phyloP scores from a whole-genome alignment of 2,329 filamentous ascomycete species.

The Aspergillaceae sp. region DNA sequence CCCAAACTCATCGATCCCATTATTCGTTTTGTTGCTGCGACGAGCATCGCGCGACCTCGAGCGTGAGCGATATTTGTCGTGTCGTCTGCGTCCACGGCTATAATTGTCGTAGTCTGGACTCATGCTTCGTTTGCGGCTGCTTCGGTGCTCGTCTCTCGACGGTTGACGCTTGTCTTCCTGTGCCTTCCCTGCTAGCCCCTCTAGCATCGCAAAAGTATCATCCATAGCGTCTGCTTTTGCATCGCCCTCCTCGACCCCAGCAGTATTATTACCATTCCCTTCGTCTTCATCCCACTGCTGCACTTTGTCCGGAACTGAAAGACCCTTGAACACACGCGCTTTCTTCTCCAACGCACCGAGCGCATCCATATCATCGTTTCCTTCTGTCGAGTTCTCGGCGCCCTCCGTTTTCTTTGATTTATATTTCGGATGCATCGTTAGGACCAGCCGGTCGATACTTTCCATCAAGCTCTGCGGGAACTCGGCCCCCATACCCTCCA shows the following conservation, averaged over 20 bases:
- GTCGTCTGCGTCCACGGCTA: conserved; percentile 39
- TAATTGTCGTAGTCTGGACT: conserved; percentile 45
- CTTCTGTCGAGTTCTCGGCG: conserved; percentile 29
- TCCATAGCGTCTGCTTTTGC: conserved; percentile 63
- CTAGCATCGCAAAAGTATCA: conserved; percentile 86
- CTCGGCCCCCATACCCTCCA: conserved; percentile 69
- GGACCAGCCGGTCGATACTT: conserved; percentile 80
- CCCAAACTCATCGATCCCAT: conserved; percentile 54
- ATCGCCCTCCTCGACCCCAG: conserved; percentile 22
- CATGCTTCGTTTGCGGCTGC: conserved; percentile 46
- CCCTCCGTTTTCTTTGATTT: conserved; percentile 46
- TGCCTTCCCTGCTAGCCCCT: conserved; percentile 66
- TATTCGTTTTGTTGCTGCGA: conserved; percentile 33
- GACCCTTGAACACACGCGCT: conserved; percentile 78
- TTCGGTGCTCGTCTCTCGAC: conserved; percentile 23
- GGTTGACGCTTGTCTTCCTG: conserved; percentile 28
- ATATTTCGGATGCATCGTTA: conserved; percentile 84
- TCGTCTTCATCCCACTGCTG: conserved; percentile 46
- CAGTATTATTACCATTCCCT: conserved; percentile 9
- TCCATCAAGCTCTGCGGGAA: conserved; percentile 82
- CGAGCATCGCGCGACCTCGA: conserved; percentile 44
- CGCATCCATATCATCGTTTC: conserved; percentile 36
- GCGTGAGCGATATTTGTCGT: conserved; percentile 38
- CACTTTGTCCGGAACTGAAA: conserved; percentile 75
- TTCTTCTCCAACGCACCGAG: conserved; percentile 56